Conservation (phyloP, 2,329 filamentous ascomycete species). For the Diplodia sapinea region DNA sequence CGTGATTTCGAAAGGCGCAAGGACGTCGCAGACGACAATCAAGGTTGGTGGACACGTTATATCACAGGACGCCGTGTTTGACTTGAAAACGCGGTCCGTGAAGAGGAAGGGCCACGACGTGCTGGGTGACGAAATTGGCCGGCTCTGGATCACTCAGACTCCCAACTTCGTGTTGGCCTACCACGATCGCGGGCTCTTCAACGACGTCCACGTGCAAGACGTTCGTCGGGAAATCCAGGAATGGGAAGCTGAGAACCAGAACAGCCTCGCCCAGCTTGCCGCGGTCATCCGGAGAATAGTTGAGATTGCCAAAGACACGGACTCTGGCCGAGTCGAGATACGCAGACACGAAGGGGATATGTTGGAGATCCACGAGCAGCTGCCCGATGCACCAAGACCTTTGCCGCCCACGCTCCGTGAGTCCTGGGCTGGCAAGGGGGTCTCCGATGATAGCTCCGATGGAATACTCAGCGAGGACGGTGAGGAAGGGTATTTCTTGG, state of each 20-base stretch:
- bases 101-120: constrained; percentile 41
- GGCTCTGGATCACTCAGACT: constrained; percentile 59
- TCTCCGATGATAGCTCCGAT: no score
- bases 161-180: constrained; percentile 60
- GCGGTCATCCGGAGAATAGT: constrained; percentile 44
- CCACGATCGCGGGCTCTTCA: constrained; percentile 53
- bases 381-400: constrained; percentile 1
- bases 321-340: constrained; percentile 42
- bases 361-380: constrained; percentile 47
- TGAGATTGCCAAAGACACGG: constrained; percentile 36
- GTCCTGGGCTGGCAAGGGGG: no score
- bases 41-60: constrained; percentile 40
- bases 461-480: not conserved
- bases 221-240: constrained; percentile 44
- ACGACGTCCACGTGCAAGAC: constrained; percentile 50
- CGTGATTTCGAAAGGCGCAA: no score
- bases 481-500: constrained; percentile 7
- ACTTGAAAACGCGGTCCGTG: constrained; percentile 58
- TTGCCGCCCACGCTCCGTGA: no score
- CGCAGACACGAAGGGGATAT: constrained; percentile 39
- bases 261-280: constrained; percentile 39
- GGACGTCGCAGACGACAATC: not conserved
- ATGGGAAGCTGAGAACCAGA: constrained; percentile 53
- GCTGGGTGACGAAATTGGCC: constrained; percentile 51
- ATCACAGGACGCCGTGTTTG: constrained; percentile 56